phyloP scores from a whole-genome alignment of 768 basidiomycete species.

The Pleurotus giganteus region DNA sequence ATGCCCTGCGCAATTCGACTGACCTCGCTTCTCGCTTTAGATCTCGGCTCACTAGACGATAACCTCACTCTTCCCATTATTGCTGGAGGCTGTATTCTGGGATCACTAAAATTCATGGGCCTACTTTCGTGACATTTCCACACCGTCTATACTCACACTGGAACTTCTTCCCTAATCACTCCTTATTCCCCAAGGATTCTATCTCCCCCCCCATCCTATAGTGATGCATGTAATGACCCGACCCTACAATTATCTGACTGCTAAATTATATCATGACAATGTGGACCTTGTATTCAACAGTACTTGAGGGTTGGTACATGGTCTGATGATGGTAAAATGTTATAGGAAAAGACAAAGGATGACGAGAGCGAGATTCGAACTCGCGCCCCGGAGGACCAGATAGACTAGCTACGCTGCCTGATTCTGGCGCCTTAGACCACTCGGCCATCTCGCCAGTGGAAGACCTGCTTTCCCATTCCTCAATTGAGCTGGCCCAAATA shows the following conservation, averaged over 20 bases:
- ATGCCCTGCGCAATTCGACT: slow-evolving; percentile 8
- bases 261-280: no score
- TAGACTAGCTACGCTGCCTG: background rate
- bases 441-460: slow-evolving; percentile 10
- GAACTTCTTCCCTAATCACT: no score
- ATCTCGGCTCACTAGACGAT: slow-evolving; percentile 83
- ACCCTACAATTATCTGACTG: no score
- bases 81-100: slow-evolving; percentile 62
- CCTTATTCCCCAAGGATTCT: no score
- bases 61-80: slow-evolving; percentile 89
- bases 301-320: no score
- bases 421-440: slow-evolving; percentile 9
- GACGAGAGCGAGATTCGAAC: slow-evolving; percentile 20
- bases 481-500: no score
- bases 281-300: no score
- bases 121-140: slow-evolving; percentile 20
- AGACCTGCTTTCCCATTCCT: background rate
- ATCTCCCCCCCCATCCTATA: no score
- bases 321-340: no score
- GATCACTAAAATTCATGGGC: slow-evolving; percentile 40
- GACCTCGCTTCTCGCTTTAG: slow-evolving; percentile 35
- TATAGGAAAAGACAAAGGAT: no score
- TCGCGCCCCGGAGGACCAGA: slow-evolving; percentile 18
- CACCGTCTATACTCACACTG: background rate
- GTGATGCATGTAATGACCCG: no score